Base-by-base conservation (phyloP, 176 grass and related monocot species). In the Cocos nucifera region DNA sequence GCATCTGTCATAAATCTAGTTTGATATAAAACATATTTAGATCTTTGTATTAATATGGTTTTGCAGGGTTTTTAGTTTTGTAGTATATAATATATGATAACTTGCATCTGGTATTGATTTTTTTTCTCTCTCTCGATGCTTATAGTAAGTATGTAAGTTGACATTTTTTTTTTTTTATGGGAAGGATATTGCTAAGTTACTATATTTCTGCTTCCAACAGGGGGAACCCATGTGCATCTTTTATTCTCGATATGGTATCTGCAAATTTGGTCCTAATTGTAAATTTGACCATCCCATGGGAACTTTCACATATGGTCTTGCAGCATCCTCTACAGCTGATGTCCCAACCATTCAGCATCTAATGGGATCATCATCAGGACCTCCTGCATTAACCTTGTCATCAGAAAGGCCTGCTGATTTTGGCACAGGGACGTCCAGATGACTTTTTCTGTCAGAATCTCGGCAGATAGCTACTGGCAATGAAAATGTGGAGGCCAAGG, bases 191-290 rank as follows among this genome's bases (percentile, higher is more conserved):
- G 5, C 16, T 53, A 60, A 65, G 55, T 5, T 24, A 9, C 32
- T 44, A 44, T 12, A 3, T 50, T 69, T 60, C 58, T 75, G 0
- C 44, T 61, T 59, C 55, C 77, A 62, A 73, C 79, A 89, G 85
- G 90, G 86, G 25, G 90, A 95, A 26, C 85, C 71, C 16, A 20
- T 86, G 17, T 95, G 82, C 60, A 68, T 70, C 50, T 89, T 83
- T 59, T 95, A 89, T 65, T 86, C 86, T 66, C 86, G 90, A 24
- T 95, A 95, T 63, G 82, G 85, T 70, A 78, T 89, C 49, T 89
- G 79, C 77, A 95, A 86, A 63, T 95, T 89, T 63, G 86, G 86
- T 22, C 90, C 90, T 30, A 95, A 89, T 70, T 95, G 90, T 74
- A 95, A 88, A 68, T 95, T 95, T 1, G 89, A 95, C 29, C 89